Evolutionary conservation across 768 basidiomycete genomes (phyloP).

Genomic region (Gymnopilus junonius): DNA sequence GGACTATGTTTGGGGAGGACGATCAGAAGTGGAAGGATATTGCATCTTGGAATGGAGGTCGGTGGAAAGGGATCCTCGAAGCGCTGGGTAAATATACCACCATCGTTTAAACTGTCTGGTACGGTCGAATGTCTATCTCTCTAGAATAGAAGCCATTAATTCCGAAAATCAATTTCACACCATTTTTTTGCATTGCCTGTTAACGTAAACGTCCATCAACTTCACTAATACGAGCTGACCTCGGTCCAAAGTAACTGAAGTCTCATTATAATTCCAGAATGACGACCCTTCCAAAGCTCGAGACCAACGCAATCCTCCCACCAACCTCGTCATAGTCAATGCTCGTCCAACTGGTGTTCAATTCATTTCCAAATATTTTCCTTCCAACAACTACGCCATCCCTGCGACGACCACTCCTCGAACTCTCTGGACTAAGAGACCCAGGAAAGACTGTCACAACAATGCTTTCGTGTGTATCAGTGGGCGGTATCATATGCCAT

Average conservation of each 20-base stretch:
- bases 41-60: conserved; percentile 33
- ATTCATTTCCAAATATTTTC: conserved; percentile 24
- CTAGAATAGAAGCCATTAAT: no score
- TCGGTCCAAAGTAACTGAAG: neutral
- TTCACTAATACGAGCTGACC: neutral
- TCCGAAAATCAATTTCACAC: no score
- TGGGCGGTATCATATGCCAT: conserved; percentile 22
- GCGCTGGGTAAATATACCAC: conserved; percentile 26
- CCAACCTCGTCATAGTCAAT: conserved; percentile 65
- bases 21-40: conserved; percentile 40
- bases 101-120: neutral
- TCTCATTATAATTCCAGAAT: conserved; percentile 37
- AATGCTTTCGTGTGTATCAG: conserved; percentile 40
- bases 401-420: neutral
- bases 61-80: conserved; percentile 32
- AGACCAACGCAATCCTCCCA: conserved; percentile 58
- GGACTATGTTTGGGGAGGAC: conserved; percentile 31
- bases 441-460: conserved; percentile 58
- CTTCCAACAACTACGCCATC: conserved; percentile 7
- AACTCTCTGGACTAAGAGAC: conserved; percentile 26
- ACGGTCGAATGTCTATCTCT: no score
- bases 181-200: no score
- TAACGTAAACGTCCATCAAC: neutral
- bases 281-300: conserved; percentile 49
- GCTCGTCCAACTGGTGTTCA: conserved; percentile 51